Conservation (phyloP, 495 filamentous ascomycete species). For the Cryomyces antarcticus region DNA sequence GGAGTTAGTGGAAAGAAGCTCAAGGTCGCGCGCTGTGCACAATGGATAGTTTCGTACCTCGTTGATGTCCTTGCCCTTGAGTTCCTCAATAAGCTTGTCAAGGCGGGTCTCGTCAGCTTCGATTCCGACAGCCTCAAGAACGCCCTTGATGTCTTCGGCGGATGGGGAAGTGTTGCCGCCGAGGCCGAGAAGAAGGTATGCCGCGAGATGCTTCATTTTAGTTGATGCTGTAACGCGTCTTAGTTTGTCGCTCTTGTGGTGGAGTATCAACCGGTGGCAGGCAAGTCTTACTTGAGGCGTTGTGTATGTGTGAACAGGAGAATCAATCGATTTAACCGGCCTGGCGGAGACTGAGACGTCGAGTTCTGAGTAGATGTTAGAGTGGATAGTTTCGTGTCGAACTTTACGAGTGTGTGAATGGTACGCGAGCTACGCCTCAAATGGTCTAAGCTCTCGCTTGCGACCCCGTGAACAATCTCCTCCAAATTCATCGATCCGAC, state of each 20-base stretch:
- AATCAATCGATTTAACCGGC: slow-evolving; percentile 91
- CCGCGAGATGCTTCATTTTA: slow-evolving; percentile 99
- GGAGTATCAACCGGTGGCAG: not conserved
- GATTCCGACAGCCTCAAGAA: slow-evolving; percentile 87
- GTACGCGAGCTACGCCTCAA: too few species aligned
- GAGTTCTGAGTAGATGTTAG: slow-evolving; percentile 28
- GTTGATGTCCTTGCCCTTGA: slow-evolving; percentile 93
- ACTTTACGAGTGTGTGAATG: too few species aligned
- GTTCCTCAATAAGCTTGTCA: slow-evolving; percentile 66
- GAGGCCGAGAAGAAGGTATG: slow-evolving; percentile 90
- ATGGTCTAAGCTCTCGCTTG: too few species aligned
- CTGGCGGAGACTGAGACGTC: slow-evolving; percentile 74
- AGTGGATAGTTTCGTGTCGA: too few species aligned
- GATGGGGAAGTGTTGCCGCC: slow-evolving; percentile 84
- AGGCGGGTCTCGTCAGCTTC: slow-evolving; percentile 84
- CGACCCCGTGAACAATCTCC: too few species aligned
- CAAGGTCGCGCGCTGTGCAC: too few species aligned
- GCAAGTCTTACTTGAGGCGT: not conserved
- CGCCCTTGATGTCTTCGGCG: slow-evolving; percentile 67
- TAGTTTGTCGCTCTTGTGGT: slow-evolving; percentile 1
- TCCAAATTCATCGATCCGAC: too few species aligned
- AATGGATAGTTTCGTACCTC: slow-evolving; percentile 36
- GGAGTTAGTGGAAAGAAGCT: too few species aligned
- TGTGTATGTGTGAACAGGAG: slow-evolving; percentile 43
- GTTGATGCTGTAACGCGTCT: slow-evolving; percentile 9